A percentile compares a stretch with the other conserved stretches of the same genome.
These are phyloP conservation scores for Calocera cornea DNA, from an alignment of 768 basidiomycete species.

Conservation along the genomic window DNA sequence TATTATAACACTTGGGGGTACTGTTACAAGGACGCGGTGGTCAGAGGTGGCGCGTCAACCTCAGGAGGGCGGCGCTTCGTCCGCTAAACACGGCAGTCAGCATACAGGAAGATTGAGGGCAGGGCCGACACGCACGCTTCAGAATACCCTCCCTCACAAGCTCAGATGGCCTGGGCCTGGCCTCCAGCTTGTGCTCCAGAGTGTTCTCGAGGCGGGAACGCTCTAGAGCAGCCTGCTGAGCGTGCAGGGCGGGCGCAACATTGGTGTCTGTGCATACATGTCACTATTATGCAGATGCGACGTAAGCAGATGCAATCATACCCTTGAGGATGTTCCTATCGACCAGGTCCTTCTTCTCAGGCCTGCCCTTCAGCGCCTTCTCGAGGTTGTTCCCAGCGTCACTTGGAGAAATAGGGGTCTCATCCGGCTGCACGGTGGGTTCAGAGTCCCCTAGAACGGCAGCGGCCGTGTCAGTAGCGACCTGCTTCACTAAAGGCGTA, in stretches of 20 bases:
- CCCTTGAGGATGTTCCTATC: conserved; percentile 62
- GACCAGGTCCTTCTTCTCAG: conserved; percentile 47
- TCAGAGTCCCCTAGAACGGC: not conserved
- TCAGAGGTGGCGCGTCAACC: not conserved
- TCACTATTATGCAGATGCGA: not conserved
- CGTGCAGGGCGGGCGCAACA: conserved; percentile 47
- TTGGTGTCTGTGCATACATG: conserved; percentile 39
- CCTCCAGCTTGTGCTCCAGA: conserved; percentile 45
- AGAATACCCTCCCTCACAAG: conserved; percentile 55
- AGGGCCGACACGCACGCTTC: conserved; percentile 24
- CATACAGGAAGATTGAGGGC: not conserved
- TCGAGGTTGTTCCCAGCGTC: conserved; percentile 30
- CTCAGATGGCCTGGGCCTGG: conserved; percentile 46
- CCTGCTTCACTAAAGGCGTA: not conserved
- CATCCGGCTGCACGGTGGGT: conserved; percentile 3
- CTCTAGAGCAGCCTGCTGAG: conserved; percentile 44
- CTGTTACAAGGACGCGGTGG: not conserved
- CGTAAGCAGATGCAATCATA: conserved; percentile 16
- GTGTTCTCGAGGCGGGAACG: conserved; percentile 55
- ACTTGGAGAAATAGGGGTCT: conserved; percentile 11
- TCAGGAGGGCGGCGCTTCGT: not conserved
- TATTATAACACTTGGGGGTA: not conserved
- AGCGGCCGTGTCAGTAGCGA: not conserved
- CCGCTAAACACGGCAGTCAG: not conserved
- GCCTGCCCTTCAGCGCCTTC: conserved; percentile 38